Evolutionary conservation across 371 early-diverging fungal species (phyloP), one percentile per base, ranked within the genome.

Genomic region (Actinomortierella wolfii): DNA sequence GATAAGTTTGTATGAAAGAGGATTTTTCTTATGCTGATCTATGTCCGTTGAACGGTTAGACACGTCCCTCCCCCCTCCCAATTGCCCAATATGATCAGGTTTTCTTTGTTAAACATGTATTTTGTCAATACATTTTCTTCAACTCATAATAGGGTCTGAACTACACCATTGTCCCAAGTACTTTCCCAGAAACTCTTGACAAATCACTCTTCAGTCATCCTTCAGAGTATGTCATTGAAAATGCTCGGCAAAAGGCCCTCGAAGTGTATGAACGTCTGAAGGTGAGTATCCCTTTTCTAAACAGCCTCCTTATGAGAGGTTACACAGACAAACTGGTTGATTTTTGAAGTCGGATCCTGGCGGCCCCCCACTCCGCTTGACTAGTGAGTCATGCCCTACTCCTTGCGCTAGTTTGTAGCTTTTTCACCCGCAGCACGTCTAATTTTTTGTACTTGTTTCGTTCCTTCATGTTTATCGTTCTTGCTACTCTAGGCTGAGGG

Each of bases 111-210:
- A 49, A 29, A 29, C 44, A 57, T 55, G n/a, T 34, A 4, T 11
- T 11, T 34, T 34, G 34, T 34, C 11, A 34, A 34, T 34, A 6
- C 11, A 6, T 34, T 34, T 34, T 34, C 34, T 34, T 34, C 7
- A 51, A 57, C 26, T 55, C 41, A 54, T 34, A 54, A 29, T 49
- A 84, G 86, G 90, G 87, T 2, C 44, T 90, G 58, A 57, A 65
- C 11, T 92, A 90, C 76, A 66, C 82, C 23, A 84, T 92, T 4
- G 81, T 89, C 1, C 79, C 84, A 3, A 87, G 86, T 45, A 76
- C 68, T 14, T 89, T 88, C 59, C 79, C 84, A 17, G 89, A 89
- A 57, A 82, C 76, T 21, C 78, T 88, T 1, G 86, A 88, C 71
- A 88, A 86, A 69, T 64, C 80, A 2, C 58, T 67, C 6, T 86